Percentiles rank a stretch among this genome's conserved stretches.
Evolutionary conservation across 192 early-diverging fungal genomes (phyloP).

Genomic region (Dissophora globulifera): DNA sequence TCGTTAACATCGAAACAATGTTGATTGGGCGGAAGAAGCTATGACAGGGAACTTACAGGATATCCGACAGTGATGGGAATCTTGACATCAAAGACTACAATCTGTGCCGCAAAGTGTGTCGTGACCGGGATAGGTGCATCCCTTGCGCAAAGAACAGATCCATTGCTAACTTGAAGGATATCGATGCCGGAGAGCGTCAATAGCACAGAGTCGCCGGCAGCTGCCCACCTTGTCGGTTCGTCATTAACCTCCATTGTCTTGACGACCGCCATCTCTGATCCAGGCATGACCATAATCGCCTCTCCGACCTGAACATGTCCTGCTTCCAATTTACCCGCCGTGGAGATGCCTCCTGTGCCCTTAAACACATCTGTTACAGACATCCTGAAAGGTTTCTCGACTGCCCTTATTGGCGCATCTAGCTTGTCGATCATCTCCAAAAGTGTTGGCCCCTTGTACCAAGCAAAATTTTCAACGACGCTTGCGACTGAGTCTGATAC

Average conservation of each 20-base stretch:
- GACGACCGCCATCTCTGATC: constrained; percentile 77
- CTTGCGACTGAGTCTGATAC: constrained; percentile 4
- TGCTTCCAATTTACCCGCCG: constrained; percentile 87
- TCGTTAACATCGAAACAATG: constrained; percentile 3
- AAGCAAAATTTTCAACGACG: constrained; percentile 56
- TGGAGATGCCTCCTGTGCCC: constrained; percentile 86
- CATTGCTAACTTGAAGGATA: constrained; percentile 74
- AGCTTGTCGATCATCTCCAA: constrained; percentile 81
- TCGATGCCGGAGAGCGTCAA: constrained; percentile 80
- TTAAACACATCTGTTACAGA: constrained; percentile 92
- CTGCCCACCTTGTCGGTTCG: constrained; percentile 85
- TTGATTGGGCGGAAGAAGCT: background rate
- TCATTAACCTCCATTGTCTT: constrained; percentile 83
- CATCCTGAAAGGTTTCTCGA: constrained; percentile 88
- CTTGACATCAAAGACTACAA: constrained; percentile 93
- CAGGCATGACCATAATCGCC: constrained; percentile 81
- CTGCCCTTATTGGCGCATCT: constrained; percentile 74
- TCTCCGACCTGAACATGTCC: constrained; percentile 93
- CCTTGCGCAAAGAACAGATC: constrained; percentile 85
- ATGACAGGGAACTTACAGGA: constrained; percentile 64
- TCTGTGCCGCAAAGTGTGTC: constrained; percentile 81
- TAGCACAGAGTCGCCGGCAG: constrained; percentile 90
- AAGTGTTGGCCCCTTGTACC: constrained; percentile 87
- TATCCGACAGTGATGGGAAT: constrained; percentile 94
- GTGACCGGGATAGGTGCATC: constrained; percentile 78